Percentiles rank a stretch among this genome's conserved stretches.
Conservation (phyloP, 805 yeast species). For the Candida tallmaniae region DNA sequence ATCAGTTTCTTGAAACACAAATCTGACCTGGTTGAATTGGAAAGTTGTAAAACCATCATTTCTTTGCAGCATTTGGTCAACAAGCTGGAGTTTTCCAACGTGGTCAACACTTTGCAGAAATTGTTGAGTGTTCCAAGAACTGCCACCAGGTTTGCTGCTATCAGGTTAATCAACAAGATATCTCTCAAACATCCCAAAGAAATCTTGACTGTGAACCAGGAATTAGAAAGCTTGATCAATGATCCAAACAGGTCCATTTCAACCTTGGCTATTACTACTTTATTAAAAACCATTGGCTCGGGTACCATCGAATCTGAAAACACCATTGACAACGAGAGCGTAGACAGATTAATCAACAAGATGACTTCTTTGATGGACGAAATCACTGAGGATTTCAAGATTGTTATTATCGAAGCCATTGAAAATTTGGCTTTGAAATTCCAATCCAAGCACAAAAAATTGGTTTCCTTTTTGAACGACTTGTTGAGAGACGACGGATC, state of each 20-base stretch:
- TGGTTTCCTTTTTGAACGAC: slow-evolving; percentile 77
- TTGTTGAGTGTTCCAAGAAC: slow-evolving; percentile 84
- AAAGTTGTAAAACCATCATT: slow-evolving; percentile 77
- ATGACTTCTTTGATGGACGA: slow-evolving; percentile 88
- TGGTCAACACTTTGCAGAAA: slow-evolving; percentile 69
- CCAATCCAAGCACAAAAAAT: slow-evolving; percentile 82
- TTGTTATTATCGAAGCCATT: slow-evolving; percentile 92
- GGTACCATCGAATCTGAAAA: slow-evolving; percentile 24
- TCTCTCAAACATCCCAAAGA: slow-evolving; percentile 80
- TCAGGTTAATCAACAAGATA: slow-evolving; percentile 79
- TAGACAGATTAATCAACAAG: slow-evolving; percentile 82
- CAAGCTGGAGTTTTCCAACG: slow-evolving; percentile 63
- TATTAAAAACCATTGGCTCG: slow-evolving; percentile 90
- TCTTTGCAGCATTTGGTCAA: slow-evolving; percentile 49
- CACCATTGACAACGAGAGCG: slow-evolving; percentile 48
- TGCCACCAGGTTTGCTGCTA: slow-evolving; percentile 88
- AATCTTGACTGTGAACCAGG: slow-evolving; percentile 73
- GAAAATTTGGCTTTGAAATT: slow-evolving; percentile 88
- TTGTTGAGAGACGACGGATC: slow-evolving; percentile 90
- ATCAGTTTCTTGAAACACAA: slow-evolving; percentile 67
- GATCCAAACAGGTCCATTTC: slow-evolving; percentile 90
- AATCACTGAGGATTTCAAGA: slow-evolving; percentile 92
- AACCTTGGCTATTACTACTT: slow-evolving; percentile 94
- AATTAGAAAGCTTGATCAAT: slow-evolving; percentile 80
- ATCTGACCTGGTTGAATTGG: slow-evolving; percentile 86